Evolutionary conservation across 441 rosid species (phyloP).

Genomic region (Melastoma candidum): DNA sequence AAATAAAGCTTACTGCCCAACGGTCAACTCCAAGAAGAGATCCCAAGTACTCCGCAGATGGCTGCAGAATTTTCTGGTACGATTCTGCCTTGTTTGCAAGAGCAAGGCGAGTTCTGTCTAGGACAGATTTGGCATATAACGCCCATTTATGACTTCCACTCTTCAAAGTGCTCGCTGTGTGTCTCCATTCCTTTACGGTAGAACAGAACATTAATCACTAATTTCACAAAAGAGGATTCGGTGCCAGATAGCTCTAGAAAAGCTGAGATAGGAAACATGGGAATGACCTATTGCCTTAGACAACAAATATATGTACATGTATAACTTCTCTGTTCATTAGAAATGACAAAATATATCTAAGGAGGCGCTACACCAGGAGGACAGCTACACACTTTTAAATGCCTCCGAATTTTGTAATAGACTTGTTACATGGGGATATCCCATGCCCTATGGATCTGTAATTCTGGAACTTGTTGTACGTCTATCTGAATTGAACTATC

Average conservation of each 20-base stretch:
- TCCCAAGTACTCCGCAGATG: slow-evolving; percentile 95
- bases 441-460: too few species aligned
- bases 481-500: too few species aligned
- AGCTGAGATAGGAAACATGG: not conserved
- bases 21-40: slow-evolving; percentile 76
- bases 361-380: too few species aligned
- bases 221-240: not conserved
- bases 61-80: slow-evolving; percentile 81
- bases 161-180: slow-evolving; percentile 56
- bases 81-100: slow-evolving; percentile 83
- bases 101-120: slow-evolving; percentile 93
- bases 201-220: slow-evolving; percentile 8
- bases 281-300: too few species aligned
- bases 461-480: too few species aligned
- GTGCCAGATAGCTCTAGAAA: too few species aligned
- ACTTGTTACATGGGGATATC: too few species aligned
- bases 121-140: slow-evolving; percentile 85
- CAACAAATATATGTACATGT: too few species aligned
- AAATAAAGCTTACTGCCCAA: slow-evolving; percentile 66
- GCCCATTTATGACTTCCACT: slow-evolving; percentile 69
- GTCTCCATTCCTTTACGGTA: slow-evolving; percentile 71
- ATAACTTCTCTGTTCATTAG: too few species aligned
- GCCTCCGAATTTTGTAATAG: too few species aligned
- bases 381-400: too few species aligned
- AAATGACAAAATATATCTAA: too few species aligned